These are phyloP conservation scores for Fusarium succisae DNA, from an alignment of 2,329 filamentous ascomycete species.

Conservation along the genomic window DNA sequence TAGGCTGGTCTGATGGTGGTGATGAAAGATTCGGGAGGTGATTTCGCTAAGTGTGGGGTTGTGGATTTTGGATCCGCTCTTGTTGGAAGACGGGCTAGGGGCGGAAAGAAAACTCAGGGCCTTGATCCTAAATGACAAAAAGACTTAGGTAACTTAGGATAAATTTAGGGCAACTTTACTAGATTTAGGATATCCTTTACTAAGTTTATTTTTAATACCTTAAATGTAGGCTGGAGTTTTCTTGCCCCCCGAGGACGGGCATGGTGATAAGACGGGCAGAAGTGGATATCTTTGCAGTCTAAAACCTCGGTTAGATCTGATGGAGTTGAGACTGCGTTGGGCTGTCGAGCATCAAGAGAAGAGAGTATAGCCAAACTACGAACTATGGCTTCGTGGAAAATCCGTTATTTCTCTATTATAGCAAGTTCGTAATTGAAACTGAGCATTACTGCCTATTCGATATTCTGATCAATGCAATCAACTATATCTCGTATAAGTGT, in stretches of 20 bases:
- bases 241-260: too few species aligned
- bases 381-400: too few species aligned
- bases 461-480: background rate
- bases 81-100: too few species aligned
- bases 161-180: too few species aligned
- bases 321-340: background rate
- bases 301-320: background rate
- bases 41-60: background rate
- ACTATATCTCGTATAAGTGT: background rate
- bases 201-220: too few species aligned
- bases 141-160: too few species aligned
- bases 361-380: background rate
- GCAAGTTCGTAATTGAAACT: background rate
- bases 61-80: background rate
- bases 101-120: too few species aligned
- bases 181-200: too few species aligned
- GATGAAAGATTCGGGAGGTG: background rate
- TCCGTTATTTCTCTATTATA: background rate
- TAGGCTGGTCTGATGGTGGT: background rate
- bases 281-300: background rate
- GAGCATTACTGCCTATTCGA: accelerated
- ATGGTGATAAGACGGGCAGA: background rate
- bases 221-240: too few species aligned
- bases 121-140: too few species aligned
- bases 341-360: background rate